Conservation (phyloP, 768 basidiomycete species). For the Collybiopsis confluens region DNA sequence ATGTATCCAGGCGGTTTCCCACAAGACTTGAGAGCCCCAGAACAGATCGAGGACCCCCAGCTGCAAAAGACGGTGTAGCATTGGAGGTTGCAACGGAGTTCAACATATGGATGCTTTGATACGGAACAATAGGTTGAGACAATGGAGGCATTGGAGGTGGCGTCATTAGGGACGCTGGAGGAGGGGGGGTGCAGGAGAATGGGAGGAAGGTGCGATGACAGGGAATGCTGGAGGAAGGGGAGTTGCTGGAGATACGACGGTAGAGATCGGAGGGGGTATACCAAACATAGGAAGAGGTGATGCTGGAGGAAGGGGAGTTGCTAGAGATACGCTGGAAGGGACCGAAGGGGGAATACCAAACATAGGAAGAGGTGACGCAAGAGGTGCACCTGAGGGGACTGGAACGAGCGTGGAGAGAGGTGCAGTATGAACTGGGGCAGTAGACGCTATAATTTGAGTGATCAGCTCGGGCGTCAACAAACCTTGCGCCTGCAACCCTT, state of each 20-base stretch:
- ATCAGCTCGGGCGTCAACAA: no score
- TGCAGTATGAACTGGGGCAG: no score
- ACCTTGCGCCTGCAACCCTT: no score
- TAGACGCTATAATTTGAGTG: no score
- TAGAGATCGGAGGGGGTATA: no score
- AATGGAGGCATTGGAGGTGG: no score
- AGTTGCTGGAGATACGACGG: no score
- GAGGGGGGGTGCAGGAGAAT: background rate
- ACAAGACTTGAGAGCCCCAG: background rate
- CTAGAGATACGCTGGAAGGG: background rate
- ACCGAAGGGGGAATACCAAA: background rate
- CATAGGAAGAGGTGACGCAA: background rate
- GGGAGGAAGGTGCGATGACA: background rate
- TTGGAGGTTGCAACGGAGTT: background rate
- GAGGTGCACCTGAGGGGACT: background rate
- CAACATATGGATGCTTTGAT: background rate
- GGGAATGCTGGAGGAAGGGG: background rate
- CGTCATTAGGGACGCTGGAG: background rate
- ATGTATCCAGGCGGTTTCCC: background rate
- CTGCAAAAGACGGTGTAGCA: background rate
- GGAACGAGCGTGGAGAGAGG: background rate
- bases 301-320: background rate
- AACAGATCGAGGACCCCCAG: background rate
- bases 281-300: no score
- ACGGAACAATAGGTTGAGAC: background rate